Percentiles rank a stretch among this genome's conserved stretches.
Conservation (phyloP, 2,329 filamentous ascomycete genomes). For the Neonectria faginata region DNA sequence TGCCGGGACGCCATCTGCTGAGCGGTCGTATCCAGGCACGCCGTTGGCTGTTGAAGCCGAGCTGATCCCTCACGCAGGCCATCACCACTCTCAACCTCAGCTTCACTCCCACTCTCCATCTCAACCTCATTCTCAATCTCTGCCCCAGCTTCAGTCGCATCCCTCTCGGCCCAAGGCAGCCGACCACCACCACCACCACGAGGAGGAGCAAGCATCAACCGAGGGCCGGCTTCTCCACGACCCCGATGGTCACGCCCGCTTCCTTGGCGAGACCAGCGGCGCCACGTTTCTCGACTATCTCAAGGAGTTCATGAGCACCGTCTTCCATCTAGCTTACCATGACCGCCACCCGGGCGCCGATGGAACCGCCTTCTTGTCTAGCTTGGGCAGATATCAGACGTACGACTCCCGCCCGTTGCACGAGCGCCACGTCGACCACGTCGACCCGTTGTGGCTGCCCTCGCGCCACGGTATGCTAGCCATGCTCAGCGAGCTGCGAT, state of each 20-base stretch:
- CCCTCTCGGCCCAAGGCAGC: slow-evolving; percentile 14
- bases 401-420: slow-evolving; percentile 58
- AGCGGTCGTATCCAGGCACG: slow-evolving; percentile 3
- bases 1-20: slow-evolving; percentile 4
- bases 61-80: background rate
- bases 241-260: slow-evolving; percentile 57
- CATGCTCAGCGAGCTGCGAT: slow-evolving; percentile 56
- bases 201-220: slow-evolving; percentile 41
- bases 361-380: slow-evolving; percentile 53
- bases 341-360: slow-evolving; percentile 38
- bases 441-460: slow-evolving; percentile 56
- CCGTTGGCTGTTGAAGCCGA: background rate
- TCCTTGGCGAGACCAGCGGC: slow-evolving; percentile 62
- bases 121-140: slow-evolving; percentile 10
- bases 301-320: slow-evolving; percentile 59
- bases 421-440: slow-evolving; percentile 52
- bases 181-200: slow-evolving; percentile 37
- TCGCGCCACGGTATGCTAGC: slow-evolving; percentile 50
- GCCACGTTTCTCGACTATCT: slow-evolving; percentile 63
- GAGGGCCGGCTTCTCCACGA: slow-evolving; percentile 60
- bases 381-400: slow-evolving; percentile 60
- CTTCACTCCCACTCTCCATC: slow-evolving; percentile 30
- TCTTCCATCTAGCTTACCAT: slow-evolving; percentile 50
- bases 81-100: slow-evolving; percentile 21
- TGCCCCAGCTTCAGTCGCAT: background rate